Evolutionary conservation across 805 yeast genomes (phyloP), one percentile per base, ranked within the genome.

Genomic region (Yamadazyma sp.): DNA sequence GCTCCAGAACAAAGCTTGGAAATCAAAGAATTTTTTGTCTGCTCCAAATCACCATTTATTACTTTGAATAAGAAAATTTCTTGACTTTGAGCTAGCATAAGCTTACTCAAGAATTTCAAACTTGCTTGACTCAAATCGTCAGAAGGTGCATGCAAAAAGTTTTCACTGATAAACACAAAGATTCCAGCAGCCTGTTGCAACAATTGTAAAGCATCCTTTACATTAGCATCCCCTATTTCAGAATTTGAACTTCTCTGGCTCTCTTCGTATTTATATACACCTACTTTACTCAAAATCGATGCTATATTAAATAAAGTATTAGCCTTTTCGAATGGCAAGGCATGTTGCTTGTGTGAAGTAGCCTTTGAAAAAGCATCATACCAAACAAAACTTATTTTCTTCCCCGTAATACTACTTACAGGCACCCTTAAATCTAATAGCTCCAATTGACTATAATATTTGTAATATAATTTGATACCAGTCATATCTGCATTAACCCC

Each of bases 321-420:
- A 0, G 96, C 96, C 60, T 91, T 91, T 52, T 91, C 98, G 53
- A 86, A 88, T 0, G 96, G 87, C 28, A 86, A 50, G 0, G 96
- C 82, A 49, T 75, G 75, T 53, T 89, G 96, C n/a, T 82, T 67
- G 40, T 73, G 73, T 10, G 69, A 60, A 1, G 66, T 59, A 0
- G 60, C 40, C 5, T 56, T 49, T 6, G 63, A 62, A 50, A 80
- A 85, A 4, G 93, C 82, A 53, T 89, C 95, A 45, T 62, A 61
- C 98, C 98, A 91, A 0, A 77, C 70, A 55, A 89, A 91, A 36
- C 73, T 70, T 8, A 82, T 53, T 38, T 70, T 68, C 36, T 57
- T 63, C 38, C 49, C 53, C 32, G 51, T 58, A 42, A 60, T 56
- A 39, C 80, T 70, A 34, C 68, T 69, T 39, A 80, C 70, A 1